phyloP scores from a whole-genome alignment of 2,329 filamentous ascomycete species.

The Penicillium sp. region DNA sequence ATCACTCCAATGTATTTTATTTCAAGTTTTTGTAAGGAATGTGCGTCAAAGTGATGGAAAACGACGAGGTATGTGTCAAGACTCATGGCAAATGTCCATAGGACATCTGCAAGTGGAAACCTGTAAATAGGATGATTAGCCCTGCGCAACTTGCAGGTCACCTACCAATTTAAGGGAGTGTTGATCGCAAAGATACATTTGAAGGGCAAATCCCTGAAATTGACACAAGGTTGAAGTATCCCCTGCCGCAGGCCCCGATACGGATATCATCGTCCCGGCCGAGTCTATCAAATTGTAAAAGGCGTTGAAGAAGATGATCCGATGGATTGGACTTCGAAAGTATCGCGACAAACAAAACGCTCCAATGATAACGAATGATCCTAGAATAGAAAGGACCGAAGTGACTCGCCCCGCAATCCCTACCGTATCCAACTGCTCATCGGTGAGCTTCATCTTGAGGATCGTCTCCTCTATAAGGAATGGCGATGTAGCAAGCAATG shows the following conservation, averaged over 20 bases:
- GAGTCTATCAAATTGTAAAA: constrained; percentile 46
- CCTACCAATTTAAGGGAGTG: background rate
- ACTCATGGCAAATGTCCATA: constrained; percentile 46
- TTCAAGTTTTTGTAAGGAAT: constrained; percentile 38
- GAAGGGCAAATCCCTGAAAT: constrained; percentile 45
- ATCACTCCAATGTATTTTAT: constrained; percentile 37
- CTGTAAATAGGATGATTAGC: constrained; percentile 20
- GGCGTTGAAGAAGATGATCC: constrained; percentile 45
- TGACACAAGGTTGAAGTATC: constrained; percentile 40
- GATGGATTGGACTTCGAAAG: constrained; percentile 46
- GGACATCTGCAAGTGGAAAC: constrained; percentile 45
- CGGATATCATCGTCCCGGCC: constrained; percentile 45
- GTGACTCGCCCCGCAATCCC: constrained; percentile 37
- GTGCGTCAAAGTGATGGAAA: constrained; percentile 40
- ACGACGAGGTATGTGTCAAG: constrained; percentile 44
- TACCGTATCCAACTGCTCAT: constrained; percentile 32
- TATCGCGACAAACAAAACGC: constrained; percentile 38
- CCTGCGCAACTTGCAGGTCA: background rate
- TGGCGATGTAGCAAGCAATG: background rate
- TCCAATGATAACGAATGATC: constrained; percentile 40
- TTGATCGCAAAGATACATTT: constrained; percentile 35
- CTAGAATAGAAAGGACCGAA: constrained; percentile 39
- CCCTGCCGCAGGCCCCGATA: constrained; percentile 41
- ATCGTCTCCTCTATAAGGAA: background rate
- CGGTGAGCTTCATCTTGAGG: constrained; percentile 28